Conservation (phyloP, 768 basidiomycete genomes). For the Pleurotus giganteus region DNA sequence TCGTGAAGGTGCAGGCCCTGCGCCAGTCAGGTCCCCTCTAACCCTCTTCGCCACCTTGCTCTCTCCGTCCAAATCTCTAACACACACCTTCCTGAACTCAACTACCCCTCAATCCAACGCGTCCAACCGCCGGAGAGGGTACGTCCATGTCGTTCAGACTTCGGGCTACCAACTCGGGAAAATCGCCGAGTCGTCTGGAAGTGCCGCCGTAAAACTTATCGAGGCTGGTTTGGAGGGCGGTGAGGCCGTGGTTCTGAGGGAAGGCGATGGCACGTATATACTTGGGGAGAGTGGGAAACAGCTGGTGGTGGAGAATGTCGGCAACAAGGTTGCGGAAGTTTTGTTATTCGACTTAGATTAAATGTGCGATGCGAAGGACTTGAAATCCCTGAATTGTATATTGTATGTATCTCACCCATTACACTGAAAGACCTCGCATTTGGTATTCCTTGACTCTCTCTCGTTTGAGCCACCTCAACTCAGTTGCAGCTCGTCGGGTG, state of each 20-base stretch:
- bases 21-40: slow-evolving; percentile 72
- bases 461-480: no score
- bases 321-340: slow-evolving; percentile 67
- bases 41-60: slow-evolving; percentile 76
- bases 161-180: slow-evolving; percentile 63
- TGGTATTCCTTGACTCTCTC: no score
- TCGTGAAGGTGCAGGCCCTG: slow-evolving; percentile 73
- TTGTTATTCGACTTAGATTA: slow-evolving; percentile 77
- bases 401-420: no score
- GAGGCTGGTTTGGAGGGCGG: slow-evolving; percentile 33
- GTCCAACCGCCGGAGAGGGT: slow-evolving; percentile 53
- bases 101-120: not conserved
- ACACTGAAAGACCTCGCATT: no score
- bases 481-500: no score
- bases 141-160: slow-evolving; percentile 84
- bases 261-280: slow-evolving; percentile 89
- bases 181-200: slow-evolving; percentile 41
- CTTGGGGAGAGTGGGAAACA: slow-evolving; percentile 42
- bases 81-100: slow-evolving; percentile 10
- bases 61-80: slow-evolving; percentile 11
- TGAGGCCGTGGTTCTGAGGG: slow-evolving; percentile 56
- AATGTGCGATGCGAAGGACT: no score
- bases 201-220: slow-evolving; percentile 54
- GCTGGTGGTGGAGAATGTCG: slow-evolving; percentile 53
- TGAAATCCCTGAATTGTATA: no score